Conservation (phyloP, 2,329 filamentous ascomycete species). For the Leptographium radiaticola region DNA sequence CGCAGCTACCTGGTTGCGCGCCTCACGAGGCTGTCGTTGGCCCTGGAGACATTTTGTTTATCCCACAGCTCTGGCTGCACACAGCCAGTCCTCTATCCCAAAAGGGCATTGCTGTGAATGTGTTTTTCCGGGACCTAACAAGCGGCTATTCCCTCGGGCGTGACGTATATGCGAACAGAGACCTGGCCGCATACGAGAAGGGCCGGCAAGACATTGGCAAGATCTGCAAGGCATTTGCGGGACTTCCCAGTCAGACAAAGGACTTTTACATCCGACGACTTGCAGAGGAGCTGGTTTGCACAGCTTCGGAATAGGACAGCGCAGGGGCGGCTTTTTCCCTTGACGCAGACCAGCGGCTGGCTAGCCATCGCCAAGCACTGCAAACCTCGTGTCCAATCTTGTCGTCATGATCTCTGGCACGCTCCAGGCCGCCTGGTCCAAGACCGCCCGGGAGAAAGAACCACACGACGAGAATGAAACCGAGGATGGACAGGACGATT, state of each 20-base stretch:
- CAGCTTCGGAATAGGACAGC: conserved; percentile 6
- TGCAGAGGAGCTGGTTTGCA: conserved; percentile 46
- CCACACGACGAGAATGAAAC: conserved; percentile 32
- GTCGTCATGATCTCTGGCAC: conserved; percentile 22
- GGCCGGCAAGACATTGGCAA: conserved; percentile 59
- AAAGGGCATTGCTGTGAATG: conserved; percentile 69
- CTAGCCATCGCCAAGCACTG: conserved; percentile 8
- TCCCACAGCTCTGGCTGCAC: conserved; percentile 78
- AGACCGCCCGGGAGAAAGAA: conserved; percentile 21
- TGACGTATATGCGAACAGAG: conserved; percentile 81
- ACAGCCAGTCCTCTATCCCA: conserved; percentile 47
- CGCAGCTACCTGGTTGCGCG: conserved; percentile 33
- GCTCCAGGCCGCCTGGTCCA: conserved; percentile 24
- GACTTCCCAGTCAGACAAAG: conserved; percentile 51
- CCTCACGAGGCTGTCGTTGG: conserved; percentile 54
- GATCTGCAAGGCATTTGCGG: conserved; percentile 51
- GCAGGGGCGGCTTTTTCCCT: not conserved
- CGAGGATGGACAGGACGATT: conserved; percentile 35
- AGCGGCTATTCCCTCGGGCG: conserved; percentile 57
- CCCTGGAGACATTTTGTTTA: conserved; percentile 65
- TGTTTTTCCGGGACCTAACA: conserved; percentile 68
- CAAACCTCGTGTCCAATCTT: conserved; percentile 22
- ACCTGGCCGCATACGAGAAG: conserved; percentile 74
- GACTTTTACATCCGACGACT: conserved; percentile 64
- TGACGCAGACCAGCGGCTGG: not conserved